A percentile compares a stretch with the other conserved stretches of the same genome.
These are phyloP conservation scores for Calycina marina DNA, from an alignment of 2,329 filamentous ascomycete genomes.

Conservation along the genomic window DNA sequence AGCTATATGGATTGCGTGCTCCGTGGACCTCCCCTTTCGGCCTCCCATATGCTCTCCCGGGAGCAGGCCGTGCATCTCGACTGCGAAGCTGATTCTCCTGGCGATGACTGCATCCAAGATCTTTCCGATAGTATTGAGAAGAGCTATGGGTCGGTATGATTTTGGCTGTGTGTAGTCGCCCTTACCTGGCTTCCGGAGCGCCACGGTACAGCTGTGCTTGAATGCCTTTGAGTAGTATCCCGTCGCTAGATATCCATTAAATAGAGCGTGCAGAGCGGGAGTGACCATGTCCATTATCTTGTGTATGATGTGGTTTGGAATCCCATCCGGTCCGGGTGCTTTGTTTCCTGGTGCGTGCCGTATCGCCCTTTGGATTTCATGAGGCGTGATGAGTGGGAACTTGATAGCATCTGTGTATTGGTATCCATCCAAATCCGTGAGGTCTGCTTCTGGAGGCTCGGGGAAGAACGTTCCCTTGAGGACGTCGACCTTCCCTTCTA, in stretches of 20 bases:
- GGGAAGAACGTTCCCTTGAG: slow-evolving; percentile 1
- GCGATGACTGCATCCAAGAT: not conserved
- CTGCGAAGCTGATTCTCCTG: not conserved
- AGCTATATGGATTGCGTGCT: slow-evolving; percentile 15
- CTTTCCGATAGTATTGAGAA: slow-evolving; percentile 4
- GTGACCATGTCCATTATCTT: not conserved
- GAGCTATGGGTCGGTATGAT: slow-evolving; percentile 3
- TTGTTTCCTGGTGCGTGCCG: slow-evolving; percentile 4
- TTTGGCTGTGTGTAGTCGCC: slow-evolving; percentile 2
- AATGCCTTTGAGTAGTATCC: slow-evolving; percentile 5
- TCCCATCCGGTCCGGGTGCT: slow-evolving; percentile 7
- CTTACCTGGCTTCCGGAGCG: slow-evolving; percentile 5
- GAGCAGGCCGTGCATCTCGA: not conserved
- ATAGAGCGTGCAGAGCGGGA: not conserved
- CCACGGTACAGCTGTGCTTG: slow-evolving; percentile 3
- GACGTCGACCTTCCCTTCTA: slow-evolving; percentile 1
- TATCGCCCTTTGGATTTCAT: not conserved
- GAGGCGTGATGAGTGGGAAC: not conserved
- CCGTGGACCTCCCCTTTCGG: not conserved
- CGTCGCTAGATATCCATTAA: slow-evolving; percentile 1
- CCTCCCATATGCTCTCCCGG: not conserved
- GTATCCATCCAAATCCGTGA: slow-evolving; percentile 2
- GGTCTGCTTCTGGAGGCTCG: slow-evolving; percentile 1
- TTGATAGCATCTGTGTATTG: slow-evolving; percentile 1
- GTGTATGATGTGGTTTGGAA: not conserved